Evolutionary conservation across 352 stramenopile species (phyloP).

Genomic region (Phytophthora brassicae): DNA sequence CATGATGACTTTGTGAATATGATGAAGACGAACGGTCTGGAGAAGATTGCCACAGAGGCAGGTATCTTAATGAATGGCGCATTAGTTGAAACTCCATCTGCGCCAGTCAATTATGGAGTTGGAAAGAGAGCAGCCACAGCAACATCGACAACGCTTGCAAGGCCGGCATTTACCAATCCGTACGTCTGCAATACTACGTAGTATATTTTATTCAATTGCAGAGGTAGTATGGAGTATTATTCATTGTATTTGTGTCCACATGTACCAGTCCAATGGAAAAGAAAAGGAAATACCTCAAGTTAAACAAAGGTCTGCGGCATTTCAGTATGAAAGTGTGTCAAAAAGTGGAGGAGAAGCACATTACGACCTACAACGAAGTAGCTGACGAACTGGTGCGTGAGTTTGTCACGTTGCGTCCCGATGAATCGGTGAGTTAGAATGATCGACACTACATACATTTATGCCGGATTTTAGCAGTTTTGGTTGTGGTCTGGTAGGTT

Average conservation of each 20-base stretch:
- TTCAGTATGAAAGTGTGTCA: conserved; percentile 97
- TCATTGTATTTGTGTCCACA: conserved; percentile 3
- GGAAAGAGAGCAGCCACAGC: conserved; percentile 19
- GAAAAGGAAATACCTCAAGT: conserved; percentile 82
- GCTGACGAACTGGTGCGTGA: conserved; percentile 92
- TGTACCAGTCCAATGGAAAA: conserved; percentile 58
- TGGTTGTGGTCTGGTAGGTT: conserved; percentile 37
- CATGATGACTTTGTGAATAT: conserved; percentile 88
- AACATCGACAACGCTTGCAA: conserved; percentile 23
- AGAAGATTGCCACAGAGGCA: conserved; percentile 82
- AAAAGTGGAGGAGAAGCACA: conserved; percentile 96
- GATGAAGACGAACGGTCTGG: conserved; percentile 81
- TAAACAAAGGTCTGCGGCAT: conserved; percentile 92
- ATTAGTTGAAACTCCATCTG: conserved; percentile 47
- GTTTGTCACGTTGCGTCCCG: conserved; percentile 84
- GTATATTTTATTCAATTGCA: not conserved
- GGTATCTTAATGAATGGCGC: conserved; percentile 75
- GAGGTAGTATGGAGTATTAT: not conserved
- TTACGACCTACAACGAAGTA: conserved; percentile 96
- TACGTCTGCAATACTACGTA: conserved; percentile 38
- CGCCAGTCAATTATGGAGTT: conserved; percentile 6
- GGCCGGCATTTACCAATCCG: conserved; percentile 63
- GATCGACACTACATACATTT: conserved; percentile 29
- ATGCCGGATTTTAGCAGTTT: not conserved
- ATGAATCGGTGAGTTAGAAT: conserved; percentile 51